Evolutionary conservation across 345 rosid species (phyloP).

Genomic region (Moricandia moricandioides): DNA sequence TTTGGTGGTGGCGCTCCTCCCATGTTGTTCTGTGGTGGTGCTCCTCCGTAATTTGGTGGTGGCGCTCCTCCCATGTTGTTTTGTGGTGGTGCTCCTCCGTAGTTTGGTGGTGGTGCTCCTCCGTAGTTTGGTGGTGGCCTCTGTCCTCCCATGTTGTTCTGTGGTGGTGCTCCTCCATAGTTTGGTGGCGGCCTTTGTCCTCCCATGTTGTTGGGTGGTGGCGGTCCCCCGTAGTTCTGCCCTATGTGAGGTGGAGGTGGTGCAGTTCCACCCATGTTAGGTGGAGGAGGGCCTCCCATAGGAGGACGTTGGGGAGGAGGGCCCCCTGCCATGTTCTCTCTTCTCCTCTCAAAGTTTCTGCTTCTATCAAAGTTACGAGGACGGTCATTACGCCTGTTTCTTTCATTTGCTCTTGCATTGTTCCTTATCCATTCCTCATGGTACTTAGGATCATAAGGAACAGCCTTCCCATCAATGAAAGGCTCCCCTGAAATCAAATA

Average conservation of each 20-base stretch:
- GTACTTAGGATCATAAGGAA: slow-evolving; percentile 92
- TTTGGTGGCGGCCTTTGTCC: slow-evolving; percentile 29
- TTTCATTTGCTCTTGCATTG: slow-evolving; percentile 81
- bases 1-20: slow-evolving; percentile 23
- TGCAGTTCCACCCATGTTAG: slow-evolving; percentile 25
- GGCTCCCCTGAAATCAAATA: slow-evolving; percentile 65
- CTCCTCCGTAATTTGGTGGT: slow-evolving; percentile 5
- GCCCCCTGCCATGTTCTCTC: slow-evolving; percentile 62
- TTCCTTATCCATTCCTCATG: slow-evolving; percentile 98
- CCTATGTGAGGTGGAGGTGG: slow-evolving; percentile 33
- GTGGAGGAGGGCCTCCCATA: slow-evolving; percentile 39
- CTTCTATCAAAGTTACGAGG: slow-evolving; percentile 73
- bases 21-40: background rate
- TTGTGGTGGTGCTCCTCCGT: slow-evolving; percentile 15
- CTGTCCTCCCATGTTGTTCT: slow-evolving; percentile 32
- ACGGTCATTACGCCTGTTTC: slow-evolving; percentile 82
- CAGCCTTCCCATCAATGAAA: slow-evolving; percentile 89
- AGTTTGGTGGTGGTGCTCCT: slow-evolving; percentile 23
- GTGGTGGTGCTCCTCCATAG: slow-evolving; percentile 18
- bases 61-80: slow-evolving; percentile 31
- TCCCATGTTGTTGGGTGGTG: slow-evolving; percentile 31
- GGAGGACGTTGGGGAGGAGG: slow-evolving; percentile 36
- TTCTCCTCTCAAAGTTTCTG: slow-evolving; percentile 89
- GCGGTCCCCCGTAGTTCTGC: slow-evolving; percentile 31
- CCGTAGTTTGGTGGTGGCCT: slow-evolving; percentile 29